Percentiles rank a stretch among this genome's conserved stretches.
Evolutionary conservation across 192 early-diverging fungal species (phyloP).

Genomic region (Podila horticola): DNA sequence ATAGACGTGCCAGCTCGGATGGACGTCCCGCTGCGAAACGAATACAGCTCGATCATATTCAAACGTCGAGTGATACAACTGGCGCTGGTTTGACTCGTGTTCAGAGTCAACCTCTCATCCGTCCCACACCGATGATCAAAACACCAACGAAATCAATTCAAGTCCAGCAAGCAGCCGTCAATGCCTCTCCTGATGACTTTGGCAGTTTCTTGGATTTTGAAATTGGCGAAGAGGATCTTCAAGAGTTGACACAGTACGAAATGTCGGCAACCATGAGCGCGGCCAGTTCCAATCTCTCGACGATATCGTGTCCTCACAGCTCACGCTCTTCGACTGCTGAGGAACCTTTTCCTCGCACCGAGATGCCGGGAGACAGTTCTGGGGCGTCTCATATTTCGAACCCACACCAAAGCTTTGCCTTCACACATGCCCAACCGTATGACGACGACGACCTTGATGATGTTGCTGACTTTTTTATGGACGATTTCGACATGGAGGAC

Average conservation of each 20-base stretch:
- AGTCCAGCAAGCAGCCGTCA: background rate
- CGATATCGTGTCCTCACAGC: background rate
- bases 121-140: background rate
- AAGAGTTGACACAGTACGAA: conserved; percentile 36
- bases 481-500: background rate
- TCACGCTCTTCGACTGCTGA: background rate
- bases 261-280: conserved; percentile 4
- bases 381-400: too few relatives aligned
- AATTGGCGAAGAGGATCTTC: conserved; percentile 30
- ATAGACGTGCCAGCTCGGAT: background rate
- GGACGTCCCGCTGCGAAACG: background rate
- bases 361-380: too few relatives aligned
- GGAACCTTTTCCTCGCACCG: background rate
- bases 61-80: background rate
- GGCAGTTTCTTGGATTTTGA: conserved; percentile 38
- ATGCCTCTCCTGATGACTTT: conserved; percentile 27
- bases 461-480: background rate
- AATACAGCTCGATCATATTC: background rate
- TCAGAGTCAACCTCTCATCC: too few relatives aligned
- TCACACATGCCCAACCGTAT: too few relatives aligned
- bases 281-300: background rate
- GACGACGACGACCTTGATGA: background rate
- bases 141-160: conserved; percentile 3
- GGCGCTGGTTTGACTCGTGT: too few relatives aligned
- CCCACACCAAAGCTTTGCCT: too few relatives aligned